Percentiles rank a stretch among this genome's conserved stretches.
These are phyloP conservation scores for Agrostemma githago DNA, from an alignment of 148 eudicot species.

Conservation along the genomic window DNA sequence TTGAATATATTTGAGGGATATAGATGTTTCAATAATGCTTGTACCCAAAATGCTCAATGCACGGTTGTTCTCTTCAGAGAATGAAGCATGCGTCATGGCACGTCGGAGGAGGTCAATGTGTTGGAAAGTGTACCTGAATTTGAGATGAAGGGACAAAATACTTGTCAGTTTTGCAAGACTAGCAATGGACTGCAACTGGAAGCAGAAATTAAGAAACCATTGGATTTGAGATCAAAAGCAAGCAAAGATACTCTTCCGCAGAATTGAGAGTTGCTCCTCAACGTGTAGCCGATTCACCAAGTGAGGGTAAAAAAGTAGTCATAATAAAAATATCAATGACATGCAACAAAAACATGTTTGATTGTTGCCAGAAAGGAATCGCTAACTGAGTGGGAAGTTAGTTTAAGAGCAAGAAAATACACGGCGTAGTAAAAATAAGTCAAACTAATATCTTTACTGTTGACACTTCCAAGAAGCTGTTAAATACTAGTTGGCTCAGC, in stretches of 20 bases:
- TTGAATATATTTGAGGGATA: constrained; percentile 34
- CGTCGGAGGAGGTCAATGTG: constrained; percentile 50
- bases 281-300: neutral
- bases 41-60: constrained; percentile 68
- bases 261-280: neutral
- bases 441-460: neutral
- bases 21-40: constrained; percentile 53
- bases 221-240: neutral
- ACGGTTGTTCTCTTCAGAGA: constrained; percentile 77
- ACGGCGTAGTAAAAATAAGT: neutral
- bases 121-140: constrained; percentile 53
- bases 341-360: neutral
- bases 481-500: neutral
- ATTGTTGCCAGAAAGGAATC: neutral
- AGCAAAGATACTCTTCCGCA: neutral
- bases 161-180: neutral
- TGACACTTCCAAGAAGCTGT: neutral
- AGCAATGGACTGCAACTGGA: neutral
- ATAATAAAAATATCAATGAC: neutral
- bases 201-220: neutral
- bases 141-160: neutral
- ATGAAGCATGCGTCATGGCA: constrained; percentile 88
- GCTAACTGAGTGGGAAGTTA: neutral
- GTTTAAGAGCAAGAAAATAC: neutral
- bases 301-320: neutral